Percentiles rank a stretch among this genome's conserved stretches.
Conservation (phyloP, 805 yeast genomes). For the Candida easanensis region DNA sequence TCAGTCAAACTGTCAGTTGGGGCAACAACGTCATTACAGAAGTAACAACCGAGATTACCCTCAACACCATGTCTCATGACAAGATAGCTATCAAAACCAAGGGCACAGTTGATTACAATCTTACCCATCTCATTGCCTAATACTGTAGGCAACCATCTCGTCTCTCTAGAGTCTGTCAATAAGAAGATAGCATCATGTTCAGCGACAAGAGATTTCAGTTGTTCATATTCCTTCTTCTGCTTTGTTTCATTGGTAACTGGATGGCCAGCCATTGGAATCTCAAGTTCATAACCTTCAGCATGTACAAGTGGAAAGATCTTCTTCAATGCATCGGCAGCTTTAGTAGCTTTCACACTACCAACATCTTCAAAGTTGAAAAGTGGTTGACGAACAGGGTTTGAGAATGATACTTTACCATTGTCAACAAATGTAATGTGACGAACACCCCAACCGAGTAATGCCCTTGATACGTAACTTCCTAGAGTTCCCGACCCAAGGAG, state of each 20-base stretch:
- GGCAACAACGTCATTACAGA: constrained; percentile 93
- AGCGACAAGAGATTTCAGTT: constrained; percentile 50
- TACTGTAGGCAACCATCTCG: constrained; percentile 96
- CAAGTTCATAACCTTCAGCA: constrained; percentile 59
- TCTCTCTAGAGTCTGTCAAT: constrained; percentile 91
- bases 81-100: constrained; percentile 90
- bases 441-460: constrained; percentile 93
- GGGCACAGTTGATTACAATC: constrained; percentile 84
- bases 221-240: constrained; percentile 50
- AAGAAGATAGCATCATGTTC: constrained; percentile 76
- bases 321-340: constrained; percentile 72
- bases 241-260: constrained; percentile 56
- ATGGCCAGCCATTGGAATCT: constrained; percentile 97
- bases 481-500: constrained; percentile 95
- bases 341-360: constrained; percentile 71
- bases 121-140: constrained; percentile 66
- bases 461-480: constrained; percentile 88
- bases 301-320: constrained; percentile 77
- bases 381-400: constrained; percentile 96
- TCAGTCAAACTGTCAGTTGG: constrained; percentile 87
- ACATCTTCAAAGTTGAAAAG: constrained; percentile 77
- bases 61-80: constrained; percentile 87
- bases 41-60: constrained; percentile 77
- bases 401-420: constrained; percentile 81
- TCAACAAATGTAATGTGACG: constrained; percentile 84